A percentile compares a stretch with the other conserved stretches of the same genome.
phyloP scores from a whole-genome alignment of 805 yeast genomes.

The Yarrowia yakushimensis region DNA sequence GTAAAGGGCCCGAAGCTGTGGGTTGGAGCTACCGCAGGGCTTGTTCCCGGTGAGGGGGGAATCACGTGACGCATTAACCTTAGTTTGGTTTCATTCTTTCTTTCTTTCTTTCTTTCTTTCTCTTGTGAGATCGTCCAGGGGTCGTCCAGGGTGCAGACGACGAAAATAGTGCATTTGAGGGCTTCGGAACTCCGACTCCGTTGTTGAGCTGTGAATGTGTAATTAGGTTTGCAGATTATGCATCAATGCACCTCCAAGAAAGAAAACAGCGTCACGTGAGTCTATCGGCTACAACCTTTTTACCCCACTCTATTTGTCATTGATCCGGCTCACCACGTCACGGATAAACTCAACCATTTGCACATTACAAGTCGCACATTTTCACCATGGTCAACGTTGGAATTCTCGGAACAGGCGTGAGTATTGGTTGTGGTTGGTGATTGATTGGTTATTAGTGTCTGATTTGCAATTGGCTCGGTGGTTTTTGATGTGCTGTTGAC shows the following conservation, averaged over 20 bases:
- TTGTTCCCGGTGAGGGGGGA: no score
- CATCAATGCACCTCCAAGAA: neutral
- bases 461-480: no score
- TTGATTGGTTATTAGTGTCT: no score
- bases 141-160: no score
- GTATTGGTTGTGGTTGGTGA: no score
- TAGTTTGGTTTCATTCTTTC: neutral
- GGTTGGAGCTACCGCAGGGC: neutral
- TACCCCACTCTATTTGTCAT: constrained; percentile 1
- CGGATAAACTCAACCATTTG: constrained; percentile 1
- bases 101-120: no score
- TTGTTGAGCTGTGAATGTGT: neutral
- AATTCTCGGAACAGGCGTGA: constrained; percentile 36
- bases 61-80: neutral
- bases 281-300: neutral
- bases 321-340: constrained; percentile 10
- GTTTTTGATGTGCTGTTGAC: no score
- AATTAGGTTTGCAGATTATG: neutral
- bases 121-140: no score
- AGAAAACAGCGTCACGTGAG: neutral
- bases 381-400: constrained; percentile 32
- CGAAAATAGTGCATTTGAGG: no score
- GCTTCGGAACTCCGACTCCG: neutral
- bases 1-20: neutral
- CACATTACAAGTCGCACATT: neutral